A percentile compares a stretch with the other conserved stretches of the same genome.
Conservation (phyloP, 1,284 basidiomycete genomes). For the Moesziomyces sp. region DNA sequence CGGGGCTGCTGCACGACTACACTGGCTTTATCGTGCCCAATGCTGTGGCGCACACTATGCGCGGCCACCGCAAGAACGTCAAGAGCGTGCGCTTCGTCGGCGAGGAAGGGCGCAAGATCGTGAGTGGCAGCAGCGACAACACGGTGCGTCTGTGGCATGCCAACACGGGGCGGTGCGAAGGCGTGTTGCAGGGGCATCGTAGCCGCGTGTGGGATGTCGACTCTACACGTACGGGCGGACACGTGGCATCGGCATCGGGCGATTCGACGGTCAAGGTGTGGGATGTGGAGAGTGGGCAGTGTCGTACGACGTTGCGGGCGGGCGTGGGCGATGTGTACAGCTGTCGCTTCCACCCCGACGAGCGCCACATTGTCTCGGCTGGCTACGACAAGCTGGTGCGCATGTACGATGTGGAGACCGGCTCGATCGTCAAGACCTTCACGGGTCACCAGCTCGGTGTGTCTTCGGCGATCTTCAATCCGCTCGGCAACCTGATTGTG, state of each 20-base stretch:
- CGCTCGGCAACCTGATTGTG: conserved; percentile 69
- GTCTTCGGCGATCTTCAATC: conserved; percentile 69
- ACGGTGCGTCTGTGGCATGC: conserved; percentile 60
- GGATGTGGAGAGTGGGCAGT: conserved; percentile 57
- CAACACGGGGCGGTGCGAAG: conserved; percentile 57
- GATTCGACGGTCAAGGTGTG: conserved; percentile 71
- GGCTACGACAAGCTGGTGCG: conserved; percentile 71
- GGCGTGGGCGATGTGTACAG: conserved; percentile 70
- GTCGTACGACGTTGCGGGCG: conserved; percentile 40
- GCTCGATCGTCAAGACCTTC: conserved; percentile 70
- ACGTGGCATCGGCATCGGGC: conserved; percentile 69
- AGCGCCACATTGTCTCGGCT: conserved; percentile 68
- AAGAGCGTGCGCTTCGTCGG: conserved; percentile 70
- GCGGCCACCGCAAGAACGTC: conserved; percentile 70
- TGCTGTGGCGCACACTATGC: conserved; percentile 55
- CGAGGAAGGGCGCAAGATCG: conserved; percentile 64
- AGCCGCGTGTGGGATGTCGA: conserved; percentile 70
- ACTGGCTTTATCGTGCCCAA: conserved; percentile 59
- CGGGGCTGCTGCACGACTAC: conserved; percentile 61
- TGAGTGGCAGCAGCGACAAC: conserved; percentile 70
- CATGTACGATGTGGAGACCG: conserved; percentile 70
- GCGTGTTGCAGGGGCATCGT: conserved; percentile 67
- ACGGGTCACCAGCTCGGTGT: conserved; percentile 70
- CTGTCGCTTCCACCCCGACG: conserved; percentile 69
- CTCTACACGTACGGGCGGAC: conserved; percentile 54